phyloP scores from a whole-genome alignment of 2,329 filamentous ascomycete genomes.

The Cryphonectria radicalis region DNA sequence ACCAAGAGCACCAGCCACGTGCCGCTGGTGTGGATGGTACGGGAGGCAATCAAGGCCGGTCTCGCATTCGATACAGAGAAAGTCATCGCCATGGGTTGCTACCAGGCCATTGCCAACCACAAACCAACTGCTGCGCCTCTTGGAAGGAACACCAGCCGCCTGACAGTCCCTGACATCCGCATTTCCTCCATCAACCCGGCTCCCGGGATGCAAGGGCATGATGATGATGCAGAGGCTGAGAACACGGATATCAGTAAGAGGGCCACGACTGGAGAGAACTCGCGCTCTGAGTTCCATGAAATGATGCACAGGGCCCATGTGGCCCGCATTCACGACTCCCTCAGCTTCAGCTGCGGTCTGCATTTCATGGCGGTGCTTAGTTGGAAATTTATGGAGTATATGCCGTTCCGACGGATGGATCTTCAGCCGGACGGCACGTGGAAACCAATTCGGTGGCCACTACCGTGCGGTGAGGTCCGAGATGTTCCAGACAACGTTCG shows the following conservation, averaged over 20 bases:
- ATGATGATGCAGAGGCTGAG: slow-evolving; percentile 20
- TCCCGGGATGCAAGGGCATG: slow-evolving; percentile 20
- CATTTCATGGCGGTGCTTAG: slow-evolving; percentile 58
- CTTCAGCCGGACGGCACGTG: slow-evolving; percentile 72
- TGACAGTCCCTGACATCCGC: slow-evolving; percentile 39
- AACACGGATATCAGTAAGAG: slow-evolving; percentile 8
- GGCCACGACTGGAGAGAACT: slow-evolving; percentile 30
- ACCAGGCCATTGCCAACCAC: slow-evolving; percentile 44
- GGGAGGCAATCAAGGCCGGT: slow-evolving; percentile 63
- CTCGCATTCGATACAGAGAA: slow-evolving; percentile 72
- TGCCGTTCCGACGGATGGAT: slow-evolving; percentile 83
- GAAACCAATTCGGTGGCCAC: slow-evolving; percentile 79
- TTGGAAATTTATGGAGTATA: slow-evolving; percentile 81
- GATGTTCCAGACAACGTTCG: slow-evolving; percentile 73
- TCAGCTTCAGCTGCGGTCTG: slow-evolving; percentile 66
- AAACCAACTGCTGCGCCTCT: slow-evolving; percentile 20
- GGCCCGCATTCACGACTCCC: slow-evolving; percentile 70
- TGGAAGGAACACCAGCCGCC: background rate
- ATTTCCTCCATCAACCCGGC: slow-evolving; percentile 39
- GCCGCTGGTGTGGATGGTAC: slow-evolving; percentile 70
- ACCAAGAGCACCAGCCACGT: slow-evolving; percentile 68
- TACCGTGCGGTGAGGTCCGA: slow-evolving; percentile 76
- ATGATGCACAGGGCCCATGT: slow-evolving; percentile 62
- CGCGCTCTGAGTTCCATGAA: slow-evolving; percentile 52
- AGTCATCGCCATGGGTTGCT: slow-evolving; percentile 68